Evolutionary conservation across 2,329 filamentous ascomycete species (phyloP).

Genomic region (Conoideocrella luteorostrata): DNA sequence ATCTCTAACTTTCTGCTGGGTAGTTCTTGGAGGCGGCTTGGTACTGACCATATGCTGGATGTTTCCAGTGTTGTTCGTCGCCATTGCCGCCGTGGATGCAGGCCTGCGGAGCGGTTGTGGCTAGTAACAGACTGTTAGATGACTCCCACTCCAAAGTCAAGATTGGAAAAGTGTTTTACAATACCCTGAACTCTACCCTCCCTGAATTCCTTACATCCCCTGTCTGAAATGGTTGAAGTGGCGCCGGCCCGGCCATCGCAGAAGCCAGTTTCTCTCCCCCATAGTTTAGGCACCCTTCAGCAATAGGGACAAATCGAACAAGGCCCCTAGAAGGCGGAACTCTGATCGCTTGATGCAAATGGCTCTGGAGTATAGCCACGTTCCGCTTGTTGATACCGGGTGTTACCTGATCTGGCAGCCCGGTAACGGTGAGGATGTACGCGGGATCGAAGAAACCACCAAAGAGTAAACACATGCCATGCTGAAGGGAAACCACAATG

Average conservation of each 20-base stretch:
- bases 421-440: constrained; percentile 69
- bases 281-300: constrained; percentile 65
- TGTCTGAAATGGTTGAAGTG: background rate
- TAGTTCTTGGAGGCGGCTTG: background rate
- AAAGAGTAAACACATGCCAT: constrained; percentile 68
- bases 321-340: constrained; percentile 63
- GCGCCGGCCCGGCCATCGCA: constrained; percentile 32
- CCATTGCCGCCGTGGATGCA: no score
- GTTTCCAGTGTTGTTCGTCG: no score
- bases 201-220: background rate
- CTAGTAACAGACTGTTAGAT: no score
- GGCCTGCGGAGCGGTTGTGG: no score
- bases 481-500: constrained; percentile 69
- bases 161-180: no score
- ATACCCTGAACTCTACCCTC: background rate
- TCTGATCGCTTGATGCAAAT: constrained; percentile 63
- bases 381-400: constrained; percentile 76
- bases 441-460: constrained; percentile 71
- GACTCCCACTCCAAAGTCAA: no score
- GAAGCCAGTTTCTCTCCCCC: constrained; percentile 64
- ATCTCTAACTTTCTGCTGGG: background rate
- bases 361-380: constrained; percentile 67
- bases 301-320: constrained; percentile 62
- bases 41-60: no score
- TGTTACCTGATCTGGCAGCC: constrained; percentile 61